Base-by-base conservation (phyloP, 1,139 yeast species). In the Dujonia santamariae region DNA sequence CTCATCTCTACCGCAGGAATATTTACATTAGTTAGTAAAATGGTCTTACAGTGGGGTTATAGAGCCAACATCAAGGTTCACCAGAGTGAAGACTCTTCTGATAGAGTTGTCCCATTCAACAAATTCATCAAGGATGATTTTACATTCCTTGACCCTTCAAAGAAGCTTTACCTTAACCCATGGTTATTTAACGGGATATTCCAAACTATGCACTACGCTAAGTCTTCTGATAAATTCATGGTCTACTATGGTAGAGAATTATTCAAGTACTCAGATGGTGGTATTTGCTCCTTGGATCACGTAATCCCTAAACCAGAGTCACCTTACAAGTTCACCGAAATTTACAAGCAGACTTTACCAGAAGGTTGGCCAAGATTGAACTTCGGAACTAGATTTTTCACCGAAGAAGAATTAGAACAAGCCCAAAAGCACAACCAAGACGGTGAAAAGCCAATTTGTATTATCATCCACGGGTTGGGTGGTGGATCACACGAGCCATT, bases 401-500 rank as follows among this genome's bases (percentile, higher is more conserved):
- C 72, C 3, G 64, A 71, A 2, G 65, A 61, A 5, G 72, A 60
- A 32, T 48, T 63, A 34, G 50, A 48, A 3, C 48, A 49, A 38
- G 56, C 54, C 30, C 57, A 52, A 23, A 48, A 47, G 21, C 51
- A 51, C 2, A 53, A 54, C 19, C 50, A 56, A 3, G 67, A 63
- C 19, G 56, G 61, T 4, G 44, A 51, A 1, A 72, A 65, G 36
- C 96, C 96, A 2, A 61, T 88, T 36, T 72, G 85, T 22, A 72
- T 88, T 18, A 67, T 83, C 4, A 61, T 82, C 33, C 97, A 90
- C 52, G 97, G 97, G 0, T 72, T 90, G 26, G 90, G 87, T 4
- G 97, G 97, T 15, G 96, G 97, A 0, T 83, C 95, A 15, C 95
- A 87, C 47, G 97, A 90, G 53, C 78, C 92, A 2, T 79, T 88